Conservation (phyloP, 192 early-diverging fungal species). For the Backusella parvicylindrica region DNA sequence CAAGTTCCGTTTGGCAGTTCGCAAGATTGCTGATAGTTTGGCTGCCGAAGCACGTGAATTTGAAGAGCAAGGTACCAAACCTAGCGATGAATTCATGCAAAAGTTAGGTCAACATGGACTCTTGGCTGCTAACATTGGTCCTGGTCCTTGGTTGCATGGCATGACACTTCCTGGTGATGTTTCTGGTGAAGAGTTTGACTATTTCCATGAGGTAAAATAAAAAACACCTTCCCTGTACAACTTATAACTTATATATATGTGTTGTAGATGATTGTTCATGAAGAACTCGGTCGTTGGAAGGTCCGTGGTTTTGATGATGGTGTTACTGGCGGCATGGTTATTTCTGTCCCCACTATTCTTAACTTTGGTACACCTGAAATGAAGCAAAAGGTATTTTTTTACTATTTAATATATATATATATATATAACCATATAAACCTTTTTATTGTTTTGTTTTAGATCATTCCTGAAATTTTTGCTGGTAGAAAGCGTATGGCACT, state of each 20-base stretch:
- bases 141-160: slow-evolving; percentile 34
- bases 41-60: slow-evolving; percentile 66
- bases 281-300: slow-evolving; percentile 74
- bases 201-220: slow-evolving; percentile 60
- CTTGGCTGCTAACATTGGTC: slow-evolving; percentile 60
- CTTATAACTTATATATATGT: background rate
- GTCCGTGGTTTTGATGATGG: slow-evolving; percentile 75
- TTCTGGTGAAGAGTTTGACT: slow-evolving; percentile 58
- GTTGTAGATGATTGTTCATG: slow-evolving; percentile 43
- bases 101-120: slow-evolving; percentile 71
- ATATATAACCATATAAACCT: background rate
- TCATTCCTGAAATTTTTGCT: slow-evolving; percentile 55
- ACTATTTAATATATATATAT: background rate
- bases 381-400: slow-evolving; percentile 40
- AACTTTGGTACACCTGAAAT: slow-evolving; percentile 69
- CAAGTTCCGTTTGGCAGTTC: slow-evolving; percentile 55
- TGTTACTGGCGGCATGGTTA: slow-evolving; percentile 65
- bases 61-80: slow-evolving; percentile 74
- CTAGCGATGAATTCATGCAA: slow-evolving; percentile 61
- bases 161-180: slow-evolving; percentile 49
- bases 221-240: background rate
- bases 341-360: slow-evolving; percentile 75
- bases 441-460: slow-evolving; percentile 11
- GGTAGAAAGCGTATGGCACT: slow-evolving; percentile 80
- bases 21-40: slow-evolving; percentile 70